phyloP scores from a whole-genome alignment of 306 rosid species.

The Lathyrus aphaca region DNA sequence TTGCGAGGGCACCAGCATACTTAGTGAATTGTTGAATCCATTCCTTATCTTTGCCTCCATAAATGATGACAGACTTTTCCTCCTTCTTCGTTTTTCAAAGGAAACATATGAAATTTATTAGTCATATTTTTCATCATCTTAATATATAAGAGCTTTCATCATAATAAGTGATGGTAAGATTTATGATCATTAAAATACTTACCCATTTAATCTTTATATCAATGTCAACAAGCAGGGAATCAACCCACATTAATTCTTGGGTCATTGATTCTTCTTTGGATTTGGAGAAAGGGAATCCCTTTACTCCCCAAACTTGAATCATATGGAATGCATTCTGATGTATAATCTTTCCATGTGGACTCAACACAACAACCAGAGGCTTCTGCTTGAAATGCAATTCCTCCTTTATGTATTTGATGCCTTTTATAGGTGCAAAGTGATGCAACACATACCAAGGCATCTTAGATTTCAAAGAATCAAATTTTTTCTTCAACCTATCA shows the following conservation, averaged over 20 bases:
- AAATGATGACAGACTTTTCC: constrained; percentile 53
- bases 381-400: constrained; percentile 52
- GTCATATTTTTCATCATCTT: neutral
- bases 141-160: no score
- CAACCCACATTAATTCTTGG: constrained; percentile 25
- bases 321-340: constrained; percentile 55
- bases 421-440: constrained; percentile 36
- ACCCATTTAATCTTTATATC: constrained; percentile 40
- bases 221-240: neutral
- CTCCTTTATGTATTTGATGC: constrained; percentile 53
- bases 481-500: constrained; percentile 37
- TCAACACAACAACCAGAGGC: constrained; percentile 45
- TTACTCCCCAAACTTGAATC: constrained; percentile 54
- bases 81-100: constrained; percentile 44
- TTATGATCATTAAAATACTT: neutral
- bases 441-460: constrained; percentile 57
- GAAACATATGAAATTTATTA: constrained; percentile 4
- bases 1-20: constrained; percentile 36
- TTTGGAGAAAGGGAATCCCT: constrained; percentile 50
- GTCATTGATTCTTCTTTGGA: neutral
- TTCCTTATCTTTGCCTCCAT: constrained; percentile 59
- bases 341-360: constrained; percentile 49
- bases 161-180: neutral
- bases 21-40: constrained; percentile 64
- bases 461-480: constrained; percentile 42